Evolutionary conservation across 2,329 filamentous ascomycete species (phyloP).

Genomic region (Pezicula carpinea): DNA sequence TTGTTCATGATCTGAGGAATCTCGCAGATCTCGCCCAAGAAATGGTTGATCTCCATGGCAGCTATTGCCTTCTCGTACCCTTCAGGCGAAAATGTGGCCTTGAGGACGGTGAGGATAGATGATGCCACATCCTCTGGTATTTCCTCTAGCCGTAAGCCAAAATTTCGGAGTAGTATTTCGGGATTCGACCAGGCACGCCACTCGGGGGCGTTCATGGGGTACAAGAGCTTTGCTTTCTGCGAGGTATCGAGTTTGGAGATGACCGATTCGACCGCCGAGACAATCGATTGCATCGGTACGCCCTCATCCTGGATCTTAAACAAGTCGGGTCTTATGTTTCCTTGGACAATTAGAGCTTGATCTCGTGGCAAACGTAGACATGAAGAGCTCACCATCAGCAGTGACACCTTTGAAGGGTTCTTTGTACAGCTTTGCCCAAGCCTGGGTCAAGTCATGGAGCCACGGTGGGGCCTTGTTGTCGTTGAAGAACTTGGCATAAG

Average conservation of each 20-base stretch:
- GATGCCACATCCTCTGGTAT: neutral
- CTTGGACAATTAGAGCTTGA: constrained; percentile 63
- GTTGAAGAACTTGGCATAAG: constrained; percentile 59
- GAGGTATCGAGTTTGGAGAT: constrained; percentile 2
- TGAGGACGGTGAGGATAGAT: constrained; percentile 7
- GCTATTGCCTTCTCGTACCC: constrained; percentile 11
- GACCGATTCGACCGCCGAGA: constrained; percentile 44
- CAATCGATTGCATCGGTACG: constrained; percentile 9
- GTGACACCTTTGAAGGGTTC: constrained; percentile 13
- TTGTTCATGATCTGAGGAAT: constrained; percentile 8
- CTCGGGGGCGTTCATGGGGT: constrained; percentile 50
- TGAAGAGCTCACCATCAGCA: constrained; percentile 8
- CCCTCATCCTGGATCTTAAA: constrained; percentile 11
- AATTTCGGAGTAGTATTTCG: constrained; percentile 9
- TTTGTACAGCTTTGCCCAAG: constrained; percentile 63
- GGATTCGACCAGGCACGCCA: constrained; percentile 15
- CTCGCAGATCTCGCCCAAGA: constrained; percentile 11
- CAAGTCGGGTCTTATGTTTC: constrained; percentile 6
- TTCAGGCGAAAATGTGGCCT: constrained; percentile 10
- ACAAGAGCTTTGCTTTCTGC: constrained; percentile 36
- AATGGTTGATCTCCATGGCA: constrained; percentile 9
- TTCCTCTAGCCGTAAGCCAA: constrained; percentile 11
- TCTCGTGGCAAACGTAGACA: constrained; percentile 26
- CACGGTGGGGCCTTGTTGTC: constrained; percentile 57
- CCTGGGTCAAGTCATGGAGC: constrained; percentile 60